Evolutionary conservation across 139 green algal genomes (phyloP).

Genomic region (Desmodesmus armatus): DNA sequence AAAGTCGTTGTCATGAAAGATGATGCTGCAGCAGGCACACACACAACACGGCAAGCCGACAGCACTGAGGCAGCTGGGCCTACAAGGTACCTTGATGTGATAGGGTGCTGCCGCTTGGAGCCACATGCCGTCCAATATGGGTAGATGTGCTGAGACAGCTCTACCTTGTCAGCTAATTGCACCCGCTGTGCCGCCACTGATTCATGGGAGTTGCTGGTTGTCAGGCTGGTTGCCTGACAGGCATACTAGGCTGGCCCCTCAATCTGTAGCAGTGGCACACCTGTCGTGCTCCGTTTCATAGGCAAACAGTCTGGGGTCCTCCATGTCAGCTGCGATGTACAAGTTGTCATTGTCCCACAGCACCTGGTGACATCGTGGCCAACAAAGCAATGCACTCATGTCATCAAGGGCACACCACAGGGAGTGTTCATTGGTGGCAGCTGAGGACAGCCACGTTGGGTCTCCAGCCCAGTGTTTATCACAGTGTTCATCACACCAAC

Average conservation of each 20-base stretch:
- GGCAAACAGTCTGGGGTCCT: not conserved
- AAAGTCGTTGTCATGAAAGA: constrained; percentile 51
- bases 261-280: not conserved
- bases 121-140: too few relatives aligned
- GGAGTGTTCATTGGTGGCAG: too few relatives aligned
- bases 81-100: not conserved
- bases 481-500: too few relatives aligned
- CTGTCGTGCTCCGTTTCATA: constrained; percentile 5
- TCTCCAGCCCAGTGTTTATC: too few relatives aligned
- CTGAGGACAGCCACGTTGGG: too few relatives aligned
- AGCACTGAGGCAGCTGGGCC: not conserved
- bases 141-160: not conserved
- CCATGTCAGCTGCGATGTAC: not conserved
- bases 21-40: not conserved
- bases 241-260: not conserved
- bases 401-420: too few relatives aligned
- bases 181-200: not conserved
- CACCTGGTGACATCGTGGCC: too few relatives aligned
- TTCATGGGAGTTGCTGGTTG: too few relatives aligned
- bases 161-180: not conserved
- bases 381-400: too few relatives aligned
- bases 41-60: not conserved
- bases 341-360: not conserved
- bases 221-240: not conserved
- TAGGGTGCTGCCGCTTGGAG: not conserved